A percentile compares a stretch with the other conserved stretches of the same genome.
Evolutionary conservation across 169 alveolate genomes (phyloP).

Genomic region (Amoebophrya sp.): DNA sequence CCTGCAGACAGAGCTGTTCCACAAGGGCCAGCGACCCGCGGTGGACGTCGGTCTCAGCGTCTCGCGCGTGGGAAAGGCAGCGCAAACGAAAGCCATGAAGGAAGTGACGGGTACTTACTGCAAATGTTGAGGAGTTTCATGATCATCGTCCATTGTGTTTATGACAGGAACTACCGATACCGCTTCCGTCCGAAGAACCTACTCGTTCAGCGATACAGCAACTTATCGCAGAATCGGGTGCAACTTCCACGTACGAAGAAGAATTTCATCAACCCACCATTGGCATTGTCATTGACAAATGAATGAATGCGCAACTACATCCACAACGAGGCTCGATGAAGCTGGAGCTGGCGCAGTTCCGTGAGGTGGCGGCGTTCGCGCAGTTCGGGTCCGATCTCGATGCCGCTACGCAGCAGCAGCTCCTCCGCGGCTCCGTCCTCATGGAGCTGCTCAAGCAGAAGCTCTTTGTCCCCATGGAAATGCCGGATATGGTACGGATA

Average conservation of each 20-base stretch:
- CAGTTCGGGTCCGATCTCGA: slow-evolving; percentile 91
- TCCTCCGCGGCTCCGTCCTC: slow-evolving; percentile 79
- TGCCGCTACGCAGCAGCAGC: slow-evolving; percentile 79
- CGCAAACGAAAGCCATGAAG: slow-evolving; percentile 79
- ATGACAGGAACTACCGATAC: slow-evolving; percentile 9
- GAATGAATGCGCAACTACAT: background rate
- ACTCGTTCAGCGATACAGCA: too few relatives aligned
- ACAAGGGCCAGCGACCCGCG: slow-evolving; percentile 96
- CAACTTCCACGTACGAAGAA: background rate
- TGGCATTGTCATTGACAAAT: background rate
- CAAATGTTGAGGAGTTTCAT: too few relatives aligned
- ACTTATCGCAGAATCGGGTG: background rate
- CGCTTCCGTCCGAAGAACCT: slow-evolving; percentile 12
- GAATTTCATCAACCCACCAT: background rate
- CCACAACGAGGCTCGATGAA: slow-evolving; percentile 69
- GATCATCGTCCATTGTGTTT: too few relatives aligned
- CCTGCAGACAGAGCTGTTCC: slow-evolving; percentile 84
- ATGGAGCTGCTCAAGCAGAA: slow-evolving; percentile 81
- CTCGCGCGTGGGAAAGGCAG: slow-evolving; percentile 92
- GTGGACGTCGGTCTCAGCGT: slow-evolving; percentile 95
- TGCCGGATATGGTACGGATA: background rate
- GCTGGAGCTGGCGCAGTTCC: slow-evolving; percentile 86
- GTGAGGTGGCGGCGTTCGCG: slow-evolving; percentile 94
- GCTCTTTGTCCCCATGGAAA: slow-evolving; percentile 61
- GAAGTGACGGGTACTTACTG: slow-evolving; percentile 16